These are phyloP conservation scores for Tremella fuciformis DNA, from an alignment of 768 basidiomycete species.

Conservation along the genomic window DNA sequence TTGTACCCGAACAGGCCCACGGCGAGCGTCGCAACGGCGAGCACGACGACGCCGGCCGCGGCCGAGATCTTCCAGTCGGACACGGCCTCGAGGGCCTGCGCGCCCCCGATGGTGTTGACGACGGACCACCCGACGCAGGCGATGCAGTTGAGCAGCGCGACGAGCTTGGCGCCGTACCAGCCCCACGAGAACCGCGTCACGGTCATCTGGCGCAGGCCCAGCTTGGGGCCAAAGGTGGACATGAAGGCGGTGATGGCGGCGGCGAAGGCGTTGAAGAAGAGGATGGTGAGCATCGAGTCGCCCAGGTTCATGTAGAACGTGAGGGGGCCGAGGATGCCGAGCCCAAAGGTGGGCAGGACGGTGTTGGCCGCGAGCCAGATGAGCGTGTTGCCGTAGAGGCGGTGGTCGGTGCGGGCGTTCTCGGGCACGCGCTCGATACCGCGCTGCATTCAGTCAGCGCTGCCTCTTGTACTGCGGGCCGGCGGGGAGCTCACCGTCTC, in stretches of 20 bases:
- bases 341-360: constrained; percentile 50
- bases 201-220: constrained; percentile 56
- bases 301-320: constrained; percentile 53
- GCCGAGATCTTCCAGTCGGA: constrained; percentile 31
- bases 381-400: constrained; percentile 24
- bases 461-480: neutral
- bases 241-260: constrained; percentile 22
- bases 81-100: constrained; percentile 28
- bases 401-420: constrained; percentile 17
- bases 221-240: constrained; percentile 52
- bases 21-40: constrained; percentile 54
- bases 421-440: constrained; percentile 37
- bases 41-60: constrained; percentile 56
- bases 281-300: constrained; percentile 53
- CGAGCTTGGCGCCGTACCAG: constrained; percentile 44
- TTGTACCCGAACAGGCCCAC: constrained; percentile 56
- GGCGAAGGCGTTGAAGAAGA: constrained; percentile 55
- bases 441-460: constrained; percentile 12
- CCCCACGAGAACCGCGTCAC: constrained; percentile 55
- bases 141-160: constrained; percentile 54
- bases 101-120: constrained; percentile 50
- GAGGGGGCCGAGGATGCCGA: constrained; percentile 53
- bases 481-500: constrained; percentile 22
- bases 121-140: constrained; percentile 56
- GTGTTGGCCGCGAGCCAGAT: constrained; percentile 29